Evolutionary conservation across 495 filamentous ascomycete species (phyloP), one percentile per base, ranked within the genome.

Genomic region (Penicillium diatomitis): DNA sequence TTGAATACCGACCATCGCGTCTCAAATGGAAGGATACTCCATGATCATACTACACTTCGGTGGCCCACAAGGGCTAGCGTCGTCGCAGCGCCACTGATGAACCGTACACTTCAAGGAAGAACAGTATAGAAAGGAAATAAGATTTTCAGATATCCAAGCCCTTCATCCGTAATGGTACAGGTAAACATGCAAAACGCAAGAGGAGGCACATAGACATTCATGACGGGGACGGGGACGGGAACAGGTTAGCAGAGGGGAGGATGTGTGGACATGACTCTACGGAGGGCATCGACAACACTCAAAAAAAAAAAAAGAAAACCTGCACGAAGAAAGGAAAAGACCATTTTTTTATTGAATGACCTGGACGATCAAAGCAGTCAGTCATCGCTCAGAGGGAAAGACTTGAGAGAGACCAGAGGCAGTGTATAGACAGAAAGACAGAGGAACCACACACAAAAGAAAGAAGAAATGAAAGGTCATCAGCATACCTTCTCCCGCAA

Each of bases 401-500:
- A 41, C 34, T 41, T 39, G 47, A 35, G 38, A 36, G 11, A 27
- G 33, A 10, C 9, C 9, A 4, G 20, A 41, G 20, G 20, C 20
- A 20, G 20, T 20, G 20, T 20, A 20, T 20, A 20, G 20, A 20
- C 20, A 20, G 20, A 20, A 20, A 20, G 20, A 20, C 0, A 20
- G 20, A 20, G 20, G 20, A 20, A 1, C 20, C 20, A 20, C 20
- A 20, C 20, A 20, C 20, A 20, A 20, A 20, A 20, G n/a, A 20
- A 20, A 20, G 36, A 46, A n/a, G 40, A 44, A 49, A 46, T 43
- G 38, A 34, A 49, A 41, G 43, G 40, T 42, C 40, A 42, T 42
- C 40, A 32, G 75, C 85, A 79, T 72, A 96, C 92, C 88, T 97
- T 98, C 76, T 97, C 94, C 67, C 90, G 82, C 69, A 97, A 65